A percentile compares a stretch with the other conserved stretches of the same genome.
phyloP scores from a whole-genome alignment of 1,284 basidiomycete species.

The Moesziomyces parantarcticus region DNA sequence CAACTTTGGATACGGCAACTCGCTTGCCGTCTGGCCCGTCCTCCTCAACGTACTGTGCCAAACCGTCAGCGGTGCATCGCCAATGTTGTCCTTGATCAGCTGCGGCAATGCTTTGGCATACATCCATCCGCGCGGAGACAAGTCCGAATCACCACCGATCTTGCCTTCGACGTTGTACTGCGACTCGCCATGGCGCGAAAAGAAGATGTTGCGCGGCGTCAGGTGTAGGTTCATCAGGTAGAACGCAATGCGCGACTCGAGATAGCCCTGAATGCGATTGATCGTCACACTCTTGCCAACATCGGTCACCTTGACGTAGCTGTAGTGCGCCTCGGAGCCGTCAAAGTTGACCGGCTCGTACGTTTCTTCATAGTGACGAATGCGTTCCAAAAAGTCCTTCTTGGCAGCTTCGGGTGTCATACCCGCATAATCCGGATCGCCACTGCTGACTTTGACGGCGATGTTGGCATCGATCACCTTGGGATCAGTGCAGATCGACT shows the following conservation, averaged over 20 bases:
- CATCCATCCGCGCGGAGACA: slow-evolving; percentile 84
- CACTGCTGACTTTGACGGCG: slow-evolving; percentile 91
- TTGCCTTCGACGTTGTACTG: slow-evolving; percentile 96
- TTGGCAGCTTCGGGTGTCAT: slow-evolving; percentile 86
- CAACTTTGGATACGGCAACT: slow-evolving; percentile 87
- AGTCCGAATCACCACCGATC: slow-evolving; percentile 92
- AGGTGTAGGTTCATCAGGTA: slow-evolving; percentile 98
- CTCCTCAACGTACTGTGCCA: slow-evolving; percentile 96
- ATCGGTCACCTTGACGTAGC: slow-evolving; percentile 66
- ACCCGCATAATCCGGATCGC: slow-evolving; percentile 96
- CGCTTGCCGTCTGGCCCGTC: slow-evolving; percentile 88
- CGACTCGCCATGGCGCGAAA: slow-evolving; percentile 97
- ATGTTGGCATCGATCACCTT: slow-evolving; percentile 93
- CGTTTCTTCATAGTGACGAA: slow-evolving; percentile 91
- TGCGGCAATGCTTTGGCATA: slow-evolving; percentile 88
- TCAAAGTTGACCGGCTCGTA: slow-evolving; percentile 83
- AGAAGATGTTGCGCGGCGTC: slow-evolving; percentile 94
- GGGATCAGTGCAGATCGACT: slow-evolving; percentile 93
- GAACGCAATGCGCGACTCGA: slow-evolving; percentile 96
- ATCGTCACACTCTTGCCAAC: slow-evolving; percentile 67
- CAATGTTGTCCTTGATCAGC: slow-evolving; percentile 89
- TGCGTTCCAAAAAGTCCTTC: slow-evolving; percentile 87
- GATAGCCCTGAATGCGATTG: slow-evolving; percentile 75
- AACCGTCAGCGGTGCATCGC: slow-evolving; percentile 87
- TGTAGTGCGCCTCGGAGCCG: slow-evolving; percentile 76